phyloP scores from a whole-genome alignment of 2,329 filamentous ascomycete species.

The Teratosphaeria nubilosa region DNA sequence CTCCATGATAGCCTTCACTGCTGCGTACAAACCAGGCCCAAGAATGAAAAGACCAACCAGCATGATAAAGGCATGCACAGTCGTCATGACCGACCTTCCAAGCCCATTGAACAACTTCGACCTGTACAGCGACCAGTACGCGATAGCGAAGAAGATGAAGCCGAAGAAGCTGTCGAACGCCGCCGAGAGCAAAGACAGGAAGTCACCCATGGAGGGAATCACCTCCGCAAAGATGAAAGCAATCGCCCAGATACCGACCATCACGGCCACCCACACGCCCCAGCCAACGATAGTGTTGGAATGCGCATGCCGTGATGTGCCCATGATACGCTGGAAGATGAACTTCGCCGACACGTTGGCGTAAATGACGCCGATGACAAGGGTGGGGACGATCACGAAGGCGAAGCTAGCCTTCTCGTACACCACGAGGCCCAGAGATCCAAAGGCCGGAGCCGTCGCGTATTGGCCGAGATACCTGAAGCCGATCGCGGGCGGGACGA shows the following conservation, averaged over 20 bases:
- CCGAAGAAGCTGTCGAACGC: conserved; percentile 43
- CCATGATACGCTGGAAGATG: conserved; percentile 36
- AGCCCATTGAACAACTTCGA: conserved; percentile 30
- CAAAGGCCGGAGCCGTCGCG: conserved; percentile 41
- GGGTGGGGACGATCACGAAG: conserved; percentile 42
- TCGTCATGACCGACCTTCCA: conserved; percentile 31
- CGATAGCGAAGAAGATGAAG: conserved; percentile 42
- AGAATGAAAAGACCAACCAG: conserved; percentile 39
- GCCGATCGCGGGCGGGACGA: conserved; percentile 40
- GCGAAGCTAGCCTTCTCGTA: conserved; percentile 43
- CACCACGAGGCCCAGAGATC: conserved; percentile 31
- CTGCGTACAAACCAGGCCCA: conserved; percentile 44
- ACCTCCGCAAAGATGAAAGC: conserved; percentile 41
- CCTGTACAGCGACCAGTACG: conserved; percentile 38
- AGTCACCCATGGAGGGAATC: conserved; percentile 42
- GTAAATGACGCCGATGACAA: conserved; percentile 42
- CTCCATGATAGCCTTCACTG: conserved; percentile 42
- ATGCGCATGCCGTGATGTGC: conserved; percentile 35
- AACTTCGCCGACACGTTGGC: conserved; percentile 41
- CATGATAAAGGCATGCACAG: conserved; percentile 39
- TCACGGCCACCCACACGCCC: conserved; percentile 35
- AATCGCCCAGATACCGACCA: conserved; percentile 34
- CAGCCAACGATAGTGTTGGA: conserved; percentile 40
- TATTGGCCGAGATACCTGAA: conserved; percentile 42
- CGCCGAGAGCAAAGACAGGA: conserved; percentile 38